A percentile compares a stretch with the other conserved stretches of the same genome.
Conservation (phyloP, 2,329 filamentous ascomycete species). For the Coniochaeta prunicola region DNA sequence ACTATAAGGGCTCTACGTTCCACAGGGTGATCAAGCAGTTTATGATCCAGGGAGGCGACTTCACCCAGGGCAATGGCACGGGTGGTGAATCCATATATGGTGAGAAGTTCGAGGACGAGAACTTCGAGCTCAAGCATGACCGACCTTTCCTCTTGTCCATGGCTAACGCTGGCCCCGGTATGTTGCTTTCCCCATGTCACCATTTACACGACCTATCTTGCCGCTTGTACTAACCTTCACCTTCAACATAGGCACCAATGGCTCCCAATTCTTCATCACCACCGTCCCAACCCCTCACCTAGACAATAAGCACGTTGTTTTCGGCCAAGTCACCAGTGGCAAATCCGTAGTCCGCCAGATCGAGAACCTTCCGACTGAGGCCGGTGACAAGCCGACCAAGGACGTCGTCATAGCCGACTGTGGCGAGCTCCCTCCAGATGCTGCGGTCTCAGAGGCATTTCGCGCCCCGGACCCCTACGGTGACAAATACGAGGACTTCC, state of each 20-base stretch:
- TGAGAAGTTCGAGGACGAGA: conserved; percentile 95
- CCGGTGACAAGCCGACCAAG: conserved; percentile 68
- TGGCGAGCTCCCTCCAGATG: conserved; percentile 72
- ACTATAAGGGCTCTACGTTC: conserved; percentile 90
- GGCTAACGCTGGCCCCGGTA: conserved; percentile 93
- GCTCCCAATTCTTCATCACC: conserved; percentile 97
- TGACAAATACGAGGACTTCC: conserved; percentile 92
- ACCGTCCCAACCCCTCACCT: conserved; percentile 92
- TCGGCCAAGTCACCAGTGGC: conserved; percentile 86
- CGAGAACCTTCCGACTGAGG: conserved; percentile 71
- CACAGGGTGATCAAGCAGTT: conserved; percentile 98
- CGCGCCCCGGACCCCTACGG: conserved; percentile 73
- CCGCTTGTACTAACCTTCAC: not conserved
- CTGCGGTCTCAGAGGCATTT: conserved; percentile 55
- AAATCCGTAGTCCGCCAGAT: conserved; percentile 87
- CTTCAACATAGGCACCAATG: conserved; percentile 66
- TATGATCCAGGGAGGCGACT: conserved; percentile 98
- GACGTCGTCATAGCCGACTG: conserved; percentile 75
- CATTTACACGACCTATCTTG: not conserved
- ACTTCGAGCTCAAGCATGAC: conserved; percentile 87
- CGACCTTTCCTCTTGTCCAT: conserved; percentile 91
- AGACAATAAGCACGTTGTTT: conserved; percentile 95
- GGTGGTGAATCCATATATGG: conserved; percentile 97
- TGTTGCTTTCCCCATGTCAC: conserved; percentile 19
- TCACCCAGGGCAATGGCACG: conserved; percentile 89